These are phyloP conservation scores for Pichia sp. DNA, from an alignment of 1,139 yeast genomes.

Conservation along the genomic window DNA sequence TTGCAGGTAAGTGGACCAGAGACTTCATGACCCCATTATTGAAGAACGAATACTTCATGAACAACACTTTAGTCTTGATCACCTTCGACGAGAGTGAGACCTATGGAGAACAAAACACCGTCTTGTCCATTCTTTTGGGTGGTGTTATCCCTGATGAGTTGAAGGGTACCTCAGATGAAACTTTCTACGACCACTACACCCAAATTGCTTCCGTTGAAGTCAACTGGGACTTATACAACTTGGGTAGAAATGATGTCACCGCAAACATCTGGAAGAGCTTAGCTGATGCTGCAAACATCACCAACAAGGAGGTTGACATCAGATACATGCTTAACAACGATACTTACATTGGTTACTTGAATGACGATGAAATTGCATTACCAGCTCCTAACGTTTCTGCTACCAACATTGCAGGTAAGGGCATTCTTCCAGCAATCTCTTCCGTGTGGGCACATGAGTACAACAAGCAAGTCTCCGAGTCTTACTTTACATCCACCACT, in stretches of 20 bases:
- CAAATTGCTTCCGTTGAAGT: slow-evolving; percentile 39
- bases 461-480: slow-evolving; percentile 32
- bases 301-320: slow-evolving; percentile 32
- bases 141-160: slow-evolving; percentile 36
- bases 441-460: slow-evolving; percentile 44
- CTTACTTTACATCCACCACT: slow-evolving; percentile 26
- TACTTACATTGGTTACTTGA: slow-evolving; percentile 34
- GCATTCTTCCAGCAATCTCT: slow-evolving; percentile 28
- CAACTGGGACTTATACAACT: slow-evolving; percentile 39
- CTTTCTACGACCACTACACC: slow-evolving; percentile 44
- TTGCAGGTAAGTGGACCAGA: slow-evolving; percentile 39
- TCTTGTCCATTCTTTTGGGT: slow-evolving; percentile 35
- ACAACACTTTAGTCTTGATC: slow-evolving; percentile 35
- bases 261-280: slow-evolving; percentile 39
- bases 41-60: slow-evolving; percentile 36
- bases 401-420: slow-evolving; percentile 39
- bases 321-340: slow-evolving; percentile 32
- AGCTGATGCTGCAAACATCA: slow-evolving; percentile 28
- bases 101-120: slow-evolving; percentile 35
- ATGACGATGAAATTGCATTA: slow-evolving; percentile 28
- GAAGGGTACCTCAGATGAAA: slow-evolving; percentile 35
- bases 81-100: slow-evolving; percentile 43
- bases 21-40: slow-evolving; percentile 36
- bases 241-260: slow-evolving; percentile 41
- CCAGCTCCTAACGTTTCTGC: slow-evolving; percentile 37